Percentiles rank a stretch among this genome's conserved stretches.
Evolutionary conservation across 352 stramenopile genomes (phyloP).

Genomic region (Phytopythium cucurbitacearum): DNA sequence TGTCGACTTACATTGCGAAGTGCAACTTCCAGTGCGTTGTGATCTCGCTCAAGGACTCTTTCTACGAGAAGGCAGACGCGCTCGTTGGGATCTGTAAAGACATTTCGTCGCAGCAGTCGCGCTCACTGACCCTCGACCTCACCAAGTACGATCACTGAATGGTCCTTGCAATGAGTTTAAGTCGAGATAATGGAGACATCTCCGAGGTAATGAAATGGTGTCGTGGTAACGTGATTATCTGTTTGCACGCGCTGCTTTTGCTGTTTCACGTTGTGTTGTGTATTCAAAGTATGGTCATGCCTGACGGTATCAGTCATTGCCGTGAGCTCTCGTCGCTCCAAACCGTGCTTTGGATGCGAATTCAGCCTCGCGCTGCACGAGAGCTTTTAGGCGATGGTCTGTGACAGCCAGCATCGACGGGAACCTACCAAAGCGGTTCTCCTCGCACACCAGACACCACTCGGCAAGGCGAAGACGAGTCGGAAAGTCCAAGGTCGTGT

Average conservation of each 20-base stretch:
- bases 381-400: conserved; percentile 43
- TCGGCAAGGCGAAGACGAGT: conserved; percentile 53
- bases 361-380: conserved; percentile 62
- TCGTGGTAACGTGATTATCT: background rate
- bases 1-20: conserved; percentile 96
- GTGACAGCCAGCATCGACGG: conserved; percentile 21
- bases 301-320: background rate
- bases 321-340: conserved; percentile 12
- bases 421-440: conserved; percentile 37
- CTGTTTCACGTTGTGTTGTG: conserved; percentile 2
- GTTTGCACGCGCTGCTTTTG: background rate
- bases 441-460: conserved; percentile 55
- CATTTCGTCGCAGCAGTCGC: conserved; percentile 64
- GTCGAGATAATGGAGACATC: no score
- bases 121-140: conserved; percentile 79
- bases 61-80: conserved; percentile 94
- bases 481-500: conserved; percentile 30
- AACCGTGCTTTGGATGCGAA: conserved; percentile 48
- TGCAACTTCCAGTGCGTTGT: conserved; percentile 97
- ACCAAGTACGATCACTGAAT: conserved; percentile 46
- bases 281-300: background rate
- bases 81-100: conserved; percentile 92
- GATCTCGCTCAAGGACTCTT: conserved; percentile 98
- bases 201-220: background rate
- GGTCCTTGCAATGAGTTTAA: background rate